Conservation (phyloP, 2,329 filamentous ascomycete genomes). For the Diaporthe nobilis region DNA sequence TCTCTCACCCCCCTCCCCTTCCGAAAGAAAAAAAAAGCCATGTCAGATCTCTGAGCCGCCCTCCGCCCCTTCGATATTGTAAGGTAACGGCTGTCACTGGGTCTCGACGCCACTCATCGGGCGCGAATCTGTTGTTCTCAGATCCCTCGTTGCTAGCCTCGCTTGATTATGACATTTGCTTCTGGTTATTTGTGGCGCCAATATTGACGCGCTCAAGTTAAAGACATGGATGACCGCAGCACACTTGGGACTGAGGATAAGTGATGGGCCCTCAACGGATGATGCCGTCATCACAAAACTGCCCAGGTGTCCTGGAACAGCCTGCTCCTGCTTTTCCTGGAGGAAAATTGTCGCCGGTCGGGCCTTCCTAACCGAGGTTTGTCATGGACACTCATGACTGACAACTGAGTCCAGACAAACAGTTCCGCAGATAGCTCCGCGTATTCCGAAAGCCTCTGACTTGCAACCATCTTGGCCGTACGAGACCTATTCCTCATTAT, state of each 20-base stretch:
- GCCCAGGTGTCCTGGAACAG: neutral
- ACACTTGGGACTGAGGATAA: neutral
- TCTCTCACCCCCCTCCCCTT: neutral
- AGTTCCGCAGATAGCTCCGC: neutral
- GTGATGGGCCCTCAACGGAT: neutral
- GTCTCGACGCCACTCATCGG: constrained; percentile 14
- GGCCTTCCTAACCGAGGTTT: neutral
- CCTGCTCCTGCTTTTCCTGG: neutral
- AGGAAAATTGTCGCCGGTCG: neutral
- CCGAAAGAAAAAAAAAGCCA: neutral
- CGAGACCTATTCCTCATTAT: neutral
- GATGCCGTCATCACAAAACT: neutral
- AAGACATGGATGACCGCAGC: constrained; percentile 2
- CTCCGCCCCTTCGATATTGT: constrained; percentile 20
- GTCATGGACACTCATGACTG: neutral
- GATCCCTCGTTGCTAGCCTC: neutral
- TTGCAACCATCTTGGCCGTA: neutral
- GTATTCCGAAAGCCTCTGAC: neutral
- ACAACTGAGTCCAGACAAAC: neutral
- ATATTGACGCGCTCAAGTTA: constrained; percentile 9
- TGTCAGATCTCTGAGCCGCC: constrained; percentile 21
- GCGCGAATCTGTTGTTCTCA: constrained; percentile 1
- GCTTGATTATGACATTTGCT: constrained; percentile 15
- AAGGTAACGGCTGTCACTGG: constrained; percentile 26
- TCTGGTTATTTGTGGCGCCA: constrained; percentile 24